Percentiles rank a stretch among this genome's conserved stretches.
phyloP scores from a whole-genome alignment of 2,329 filamentous ascomycete species.

The Bipolaris bicolor region DNA sequence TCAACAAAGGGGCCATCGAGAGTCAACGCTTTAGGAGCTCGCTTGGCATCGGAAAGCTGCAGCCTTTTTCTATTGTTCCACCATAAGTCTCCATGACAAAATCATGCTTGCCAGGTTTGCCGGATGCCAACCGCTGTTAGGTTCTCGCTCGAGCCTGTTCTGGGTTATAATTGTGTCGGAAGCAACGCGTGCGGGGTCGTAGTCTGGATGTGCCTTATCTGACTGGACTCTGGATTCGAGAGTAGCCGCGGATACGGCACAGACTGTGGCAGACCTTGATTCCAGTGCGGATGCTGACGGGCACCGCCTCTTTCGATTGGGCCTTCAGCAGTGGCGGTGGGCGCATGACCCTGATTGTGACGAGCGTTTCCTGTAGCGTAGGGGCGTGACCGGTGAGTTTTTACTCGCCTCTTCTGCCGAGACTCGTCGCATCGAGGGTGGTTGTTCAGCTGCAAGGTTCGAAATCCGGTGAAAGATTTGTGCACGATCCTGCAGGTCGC shows the following conservation, averaged over 20 bases:
- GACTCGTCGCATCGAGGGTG: conserved; percentile 2
- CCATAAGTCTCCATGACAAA: not conserved
- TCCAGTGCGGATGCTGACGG: conserved; percentile 7
- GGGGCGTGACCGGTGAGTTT: conserved; percentile 14
- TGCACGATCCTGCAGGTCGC: conserved; percentile 15
- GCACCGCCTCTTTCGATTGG: conserved; percentile 7
- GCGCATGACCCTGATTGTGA: conserved; percentile 14
- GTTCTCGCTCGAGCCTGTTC: not conserved
- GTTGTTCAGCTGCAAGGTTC: conserved; percentile 9
- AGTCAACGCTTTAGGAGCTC: not conserved
- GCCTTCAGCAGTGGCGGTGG: conserved; percentile 6
- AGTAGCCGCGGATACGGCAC: conserved; percentile 1
- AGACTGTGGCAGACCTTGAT: not conserved
- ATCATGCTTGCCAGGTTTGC: not conserved
- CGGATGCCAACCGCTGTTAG: not conserved
- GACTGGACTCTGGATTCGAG: not conserved
- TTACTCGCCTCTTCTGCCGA: conserved; percentile 1
- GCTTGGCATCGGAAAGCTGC: not conserved
- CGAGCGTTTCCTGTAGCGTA: not conserved
- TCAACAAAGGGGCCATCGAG: not conserved
- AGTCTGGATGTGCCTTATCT: conserved; percentile 15
- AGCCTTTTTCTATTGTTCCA: not conserved
- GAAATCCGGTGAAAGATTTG: conserved; percentile 16
- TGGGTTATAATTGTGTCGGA: not conserved
- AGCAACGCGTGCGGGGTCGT: conserved; percentile 11